These are phyloP conservation scores for Hevea brasiliensis DNA, from an alignment of 345 rosid species.

Conservation along the genomic window DNA sequence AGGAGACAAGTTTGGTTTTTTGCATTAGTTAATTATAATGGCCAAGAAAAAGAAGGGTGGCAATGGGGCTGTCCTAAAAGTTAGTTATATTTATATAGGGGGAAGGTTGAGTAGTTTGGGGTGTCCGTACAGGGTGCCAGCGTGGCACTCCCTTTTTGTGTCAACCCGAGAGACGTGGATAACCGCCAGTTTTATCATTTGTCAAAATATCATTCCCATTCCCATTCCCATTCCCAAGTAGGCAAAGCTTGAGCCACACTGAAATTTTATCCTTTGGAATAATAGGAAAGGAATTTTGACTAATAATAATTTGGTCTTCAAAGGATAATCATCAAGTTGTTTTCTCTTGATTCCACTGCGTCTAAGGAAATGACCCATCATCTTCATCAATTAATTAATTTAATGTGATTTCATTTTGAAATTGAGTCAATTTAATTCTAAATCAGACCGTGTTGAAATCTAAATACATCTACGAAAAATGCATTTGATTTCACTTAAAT, in stretches of 20 bases:
- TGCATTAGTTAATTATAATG: not conserved
- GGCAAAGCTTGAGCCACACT: not conserved
- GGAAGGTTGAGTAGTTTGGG: not conserved
- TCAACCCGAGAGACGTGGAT: slow-evolving; percentile 31
- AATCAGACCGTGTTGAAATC: too few species aligned
- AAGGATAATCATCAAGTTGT: not conserved
- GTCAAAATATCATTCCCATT: too few species aligned
- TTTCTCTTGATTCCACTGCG: not conserved
- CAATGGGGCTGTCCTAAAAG: slow-evolving; percentile 41
- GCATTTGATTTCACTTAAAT: too few species aligned
- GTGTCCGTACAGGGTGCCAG: slow-evolving; percentile 29
- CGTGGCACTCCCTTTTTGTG: slow-evolving; percentile 14
- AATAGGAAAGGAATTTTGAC: not conserved
- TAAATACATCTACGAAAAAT: too few species aligned
- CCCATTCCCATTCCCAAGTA: not conserved
- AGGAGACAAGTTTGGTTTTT: not conserved
- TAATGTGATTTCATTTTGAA: too few species aligned
- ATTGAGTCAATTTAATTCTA: too few species aligned
- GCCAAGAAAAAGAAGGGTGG: slow-evolving; percentile 35
- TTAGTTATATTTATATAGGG: slow-evolving; percentile 23
- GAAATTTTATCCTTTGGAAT: not conserved
- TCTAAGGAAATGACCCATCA: not conserved
- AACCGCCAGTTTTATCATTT: slow-evolving; percentile 4
- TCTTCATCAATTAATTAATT: too few species aligned
- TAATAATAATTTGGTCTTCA: too few species aligned